phyloP scores from a whole-genome alignment of 176 grass and related monocot genomes.

The Eragrostis curvula region DNA sequence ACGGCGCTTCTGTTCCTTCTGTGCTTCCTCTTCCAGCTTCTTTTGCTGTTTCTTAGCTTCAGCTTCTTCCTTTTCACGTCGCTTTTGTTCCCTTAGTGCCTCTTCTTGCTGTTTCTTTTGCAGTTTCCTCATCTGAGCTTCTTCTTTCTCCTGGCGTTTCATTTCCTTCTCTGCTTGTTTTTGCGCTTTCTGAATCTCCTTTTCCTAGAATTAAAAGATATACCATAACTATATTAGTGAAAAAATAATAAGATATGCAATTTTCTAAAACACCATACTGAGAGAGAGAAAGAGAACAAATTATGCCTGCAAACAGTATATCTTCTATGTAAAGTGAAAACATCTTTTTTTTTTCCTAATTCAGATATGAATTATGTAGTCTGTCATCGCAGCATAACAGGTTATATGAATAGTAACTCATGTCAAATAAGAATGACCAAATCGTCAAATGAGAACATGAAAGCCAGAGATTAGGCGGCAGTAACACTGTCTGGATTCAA shows the following conservation, averaged over 20 bases:
- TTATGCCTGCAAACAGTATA: conserved; percentile 15
- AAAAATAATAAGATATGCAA: background rate
- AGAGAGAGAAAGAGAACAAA: background rate
- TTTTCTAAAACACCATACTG: background rate
- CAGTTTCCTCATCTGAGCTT: conserved; percentile 59
- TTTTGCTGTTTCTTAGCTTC: conserved; percentile 76
- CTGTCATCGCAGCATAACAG: background rate
- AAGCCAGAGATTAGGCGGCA: background rate
- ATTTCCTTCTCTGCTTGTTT: conserved; percentile 56
- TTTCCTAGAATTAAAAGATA: conserved; percentile 38
- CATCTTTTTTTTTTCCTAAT: background rate
- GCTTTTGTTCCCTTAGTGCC: conserved; percentile 63
- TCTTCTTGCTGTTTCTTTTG: conserved; percentile 61
- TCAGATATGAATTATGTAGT: conserved; percentile 29
- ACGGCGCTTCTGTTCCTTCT: conserved; percentile 73
- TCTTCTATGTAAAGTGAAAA: conserved; percentile 20
- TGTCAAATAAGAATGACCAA: background rate
- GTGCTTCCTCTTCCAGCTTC: conserved; percentile 72
- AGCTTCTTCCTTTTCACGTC: conserved; percentile 70
- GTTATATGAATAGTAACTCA: conserved; percentile 17
- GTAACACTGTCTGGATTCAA: background rate
- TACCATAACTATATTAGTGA: background rate
- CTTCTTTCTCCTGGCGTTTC: conserved; percentile 73
- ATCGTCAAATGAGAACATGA: background rate
- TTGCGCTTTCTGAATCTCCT: conserved; percentile 43